Conservation (phyloP, 1,284 basidiomycete genomes). For the Wallemia ichthyophaga region DNA sequence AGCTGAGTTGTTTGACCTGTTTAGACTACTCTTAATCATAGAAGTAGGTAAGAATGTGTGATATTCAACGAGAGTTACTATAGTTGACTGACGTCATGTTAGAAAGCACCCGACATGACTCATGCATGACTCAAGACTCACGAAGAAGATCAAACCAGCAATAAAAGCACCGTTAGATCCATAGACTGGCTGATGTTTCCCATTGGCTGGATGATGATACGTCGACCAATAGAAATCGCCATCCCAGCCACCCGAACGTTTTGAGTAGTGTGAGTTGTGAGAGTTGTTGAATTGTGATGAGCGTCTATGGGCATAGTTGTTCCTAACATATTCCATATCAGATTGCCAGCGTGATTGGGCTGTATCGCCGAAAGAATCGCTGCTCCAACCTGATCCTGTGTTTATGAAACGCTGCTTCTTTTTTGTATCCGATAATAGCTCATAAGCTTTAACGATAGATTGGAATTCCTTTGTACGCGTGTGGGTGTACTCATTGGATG, state of each 20-base stretch:
- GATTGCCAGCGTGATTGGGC: not conserved
- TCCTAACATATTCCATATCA: not conserved
- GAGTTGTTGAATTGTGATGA: not conserved
- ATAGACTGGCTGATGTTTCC: not conserved
- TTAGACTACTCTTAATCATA: not conserved
- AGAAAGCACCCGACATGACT: not conserved
- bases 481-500: not conserved
- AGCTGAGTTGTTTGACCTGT: not conserved
- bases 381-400: constrained; percentile 8
- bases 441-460: constrained; percentile 8
- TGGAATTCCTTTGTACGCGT: constrained; percentile 10
- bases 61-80: not conserved
- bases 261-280: not conserved
- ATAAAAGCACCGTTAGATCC: not conserved
- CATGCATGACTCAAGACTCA: not conserved
- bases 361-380: not conserved
- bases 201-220: not conserved
- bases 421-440: constrained; percentile 7
- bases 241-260: not conserved
- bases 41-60: not conserved
- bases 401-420: constrained; percentile 7
- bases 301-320: not conserved
- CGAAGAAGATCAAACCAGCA: not conserved
- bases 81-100: not conserved
- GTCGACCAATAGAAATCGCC: constrained; percentile 1